Evolutionary conservation across 495 filamentous ascomycete genomes (phyloP).

Genomic region (Terfezia claveryi): DNA sequence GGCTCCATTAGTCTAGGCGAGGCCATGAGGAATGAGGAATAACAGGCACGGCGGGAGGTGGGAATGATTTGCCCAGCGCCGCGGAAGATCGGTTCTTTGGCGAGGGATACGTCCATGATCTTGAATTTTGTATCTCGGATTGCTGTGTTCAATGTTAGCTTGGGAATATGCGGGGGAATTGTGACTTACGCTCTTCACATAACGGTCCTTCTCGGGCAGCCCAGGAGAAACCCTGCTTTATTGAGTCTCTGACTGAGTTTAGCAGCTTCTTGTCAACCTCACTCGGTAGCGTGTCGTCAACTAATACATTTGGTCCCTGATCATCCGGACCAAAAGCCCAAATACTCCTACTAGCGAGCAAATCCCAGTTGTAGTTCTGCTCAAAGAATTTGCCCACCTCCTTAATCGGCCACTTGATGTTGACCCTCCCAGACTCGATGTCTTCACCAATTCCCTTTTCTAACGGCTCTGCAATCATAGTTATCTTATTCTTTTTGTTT

Average conservation of each 20-base stretch:
- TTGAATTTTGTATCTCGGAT: conserved; percentile 94
- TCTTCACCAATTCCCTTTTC: conserved; percentile 89
- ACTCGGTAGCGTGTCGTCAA: conserved; percentile 83
- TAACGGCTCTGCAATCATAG: conserved; percentile 88
- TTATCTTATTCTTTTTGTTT: conserved; percentile 98
- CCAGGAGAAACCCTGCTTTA: conserved; percentile 91
- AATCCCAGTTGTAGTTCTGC: conserved; percentile 91
- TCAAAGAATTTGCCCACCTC: conserved; percentile 94
- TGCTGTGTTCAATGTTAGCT: conserved; percentile 26
- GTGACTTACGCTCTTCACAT: conserved; percentile 83
- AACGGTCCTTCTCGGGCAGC: conserved; percentile 83
- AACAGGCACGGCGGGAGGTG: conserved; percentile 73
- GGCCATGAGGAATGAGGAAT: conserved; percentile 89
- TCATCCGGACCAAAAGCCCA: conserved; percentile 98
- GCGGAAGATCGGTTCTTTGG: conserved; percentile 72
- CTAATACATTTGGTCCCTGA: conserved; percentile 81
- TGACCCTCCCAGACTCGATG: conserved; percentile 76
- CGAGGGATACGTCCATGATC: conserved; percentile 74
- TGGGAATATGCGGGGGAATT: conserved; percentile 6
- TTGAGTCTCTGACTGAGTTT: conserved; percentile 68
- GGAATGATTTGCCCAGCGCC: conserved; percentile 96
- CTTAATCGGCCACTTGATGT: conserved; percentile 77
- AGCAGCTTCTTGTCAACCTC: conserved; percentile 80
- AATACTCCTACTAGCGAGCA: conserved; percentile 80
- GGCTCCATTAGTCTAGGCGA: conserved; percentile 92